phyloP scores from a whole-genome alignment of 2,329 filamentous ascomycete genomes.

The Colletotrichum euphorbiae region DNA sequence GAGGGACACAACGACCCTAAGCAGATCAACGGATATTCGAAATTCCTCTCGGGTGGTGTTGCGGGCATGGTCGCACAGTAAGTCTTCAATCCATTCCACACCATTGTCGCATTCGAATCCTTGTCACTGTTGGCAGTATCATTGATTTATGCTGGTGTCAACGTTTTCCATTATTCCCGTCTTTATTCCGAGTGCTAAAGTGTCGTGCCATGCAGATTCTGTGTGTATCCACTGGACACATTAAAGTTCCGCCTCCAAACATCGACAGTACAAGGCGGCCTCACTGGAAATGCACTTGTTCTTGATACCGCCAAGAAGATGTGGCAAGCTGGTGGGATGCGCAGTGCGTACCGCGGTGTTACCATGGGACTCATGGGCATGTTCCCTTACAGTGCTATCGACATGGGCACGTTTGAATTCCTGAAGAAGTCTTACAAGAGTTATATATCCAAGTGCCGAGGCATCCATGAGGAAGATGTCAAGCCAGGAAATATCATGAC shows the following conservation, averaged over 20 bases:
- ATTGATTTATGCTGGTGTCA: not conserved
- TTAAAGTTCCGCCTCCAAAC: slow-evolving; percentile 91
- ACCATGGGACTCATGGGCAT: slow-evolving; percentile 95
- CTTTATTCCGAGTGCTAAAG: slow-evolving; percentile 41
- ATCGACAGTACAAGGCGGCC: slow-evolving; percentile 87
- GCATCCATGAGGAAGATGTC: slow-evolving; percentile 86
- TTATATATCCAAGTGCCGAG: slow-evolving; percentile 75
- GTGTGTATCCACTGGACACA: slow-evolving; percentile 93
- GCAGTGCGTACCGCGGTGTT: slow-evolving; percentile 88
- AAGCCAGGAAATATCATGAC: slow-evolving; percentile 84
- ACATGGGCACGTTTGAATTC: slow-evolving; percentile 94
- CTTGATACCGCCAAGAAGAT: slow-evolving; percentile 87
- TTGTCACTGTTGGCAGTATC: not conserved
- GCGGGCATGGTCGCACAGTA: slow-evolving; percentile 95
- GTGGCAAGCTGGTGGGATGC: slow-evolving; percentile 79
- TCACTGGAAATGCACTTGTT: slow-evolving; percentile 86
- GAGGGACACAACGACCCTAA: slow-evolving; percentile 89
- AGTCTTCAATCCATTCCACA: slow-evolving; percentile 46
- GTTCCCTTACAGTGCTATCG: slow-evolving; percentile 97
- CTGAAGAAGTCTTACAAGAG: slow-evolving; percentile 80
- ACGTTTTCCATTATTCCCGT: not conserved
- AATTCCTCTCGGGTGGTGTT: slow-evolving; percentile 90
- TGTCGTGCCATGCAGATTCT: slow-evolving; percentile 66
- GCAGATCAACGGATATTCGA: slow-evolving; percentile 83
- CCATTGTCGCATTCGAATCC: not conserved